Evolutionary conservation across 2,329 filamentous ascomycete genomes (phyloP).

Genomic region (Epichloe glyceriae): DNA sequence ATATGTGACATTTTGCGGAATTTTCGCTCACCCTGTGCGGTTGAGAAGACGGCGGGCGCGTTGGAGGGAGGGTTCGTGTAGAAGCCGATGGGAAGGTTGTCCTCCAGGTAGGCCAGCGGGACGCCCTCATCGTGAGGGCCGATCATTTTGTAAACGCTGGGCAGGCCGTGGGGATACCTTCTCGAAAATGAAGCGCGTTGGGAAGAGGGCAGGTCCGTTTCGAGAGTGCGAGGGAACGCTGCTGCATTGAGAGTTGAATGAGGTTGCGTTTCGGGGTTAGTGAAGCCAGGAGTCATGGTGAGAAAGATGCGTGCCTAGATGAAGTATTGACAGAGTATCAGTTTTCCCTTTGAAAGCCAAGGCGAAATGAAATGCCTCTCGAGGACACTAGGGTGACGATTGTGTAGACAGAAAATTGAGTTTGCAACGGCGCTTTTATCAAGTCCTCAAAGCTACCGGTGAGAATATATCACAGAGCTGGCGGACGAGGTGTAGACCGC

Average conservation of each 20-base stretch:
- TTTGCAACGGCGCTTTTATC: not conserved
- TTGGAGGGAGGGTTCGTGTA: slow-evolving; percentile 21
- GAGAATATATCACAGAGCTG: not conserved
- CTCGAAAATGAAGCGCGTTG: slow-evolving; percentile 15
- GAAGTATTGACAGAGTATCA: not conserved
- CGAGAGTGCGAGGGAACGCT: slow-evolving; percentile 11
- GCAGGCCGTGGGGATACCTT: slow-evolving; percentile 25
- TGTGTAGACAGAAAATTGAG: not conserved
- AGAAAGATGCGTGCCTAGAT: not conserved
- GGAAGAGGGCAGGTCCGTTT: slow-evolving; percentile 12
- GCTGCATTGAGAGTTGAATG: slow-evolving; percentile 1
- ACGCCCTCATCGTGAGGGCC: slow-evolving; percentile 13
- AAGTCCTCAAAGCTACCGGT: not conserved
- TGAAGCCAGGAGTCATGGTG: not conserved
- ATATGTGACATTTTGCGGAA: slow-evolving; percentile 19
- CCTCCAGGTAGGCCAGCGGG: slow-evolving; percentile 21
- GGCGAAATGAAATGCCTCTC: too few relatives aligned
- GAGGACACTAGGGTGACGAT: too few relatives aligned
- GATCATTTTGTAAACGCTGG: slow-evolving; percentile 21
- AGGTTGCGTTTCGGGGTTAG: not conserved
- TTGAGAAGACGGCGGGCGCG: slow-evolving; percentile 28
- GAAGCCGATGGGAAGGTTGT: slow-evolving; percentile 23
- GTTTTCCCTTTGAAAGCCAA: not conserved
- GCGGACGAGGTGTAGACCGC: too few relatives aligned
- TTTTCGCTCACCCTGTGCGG: slow-evolving; percentile 14